Evolutionary conservation across 345 rosid genomes (phyloP), one percentile per base, ranked within the genome.

Genomic region (Eutrema japonicum): DNA sequence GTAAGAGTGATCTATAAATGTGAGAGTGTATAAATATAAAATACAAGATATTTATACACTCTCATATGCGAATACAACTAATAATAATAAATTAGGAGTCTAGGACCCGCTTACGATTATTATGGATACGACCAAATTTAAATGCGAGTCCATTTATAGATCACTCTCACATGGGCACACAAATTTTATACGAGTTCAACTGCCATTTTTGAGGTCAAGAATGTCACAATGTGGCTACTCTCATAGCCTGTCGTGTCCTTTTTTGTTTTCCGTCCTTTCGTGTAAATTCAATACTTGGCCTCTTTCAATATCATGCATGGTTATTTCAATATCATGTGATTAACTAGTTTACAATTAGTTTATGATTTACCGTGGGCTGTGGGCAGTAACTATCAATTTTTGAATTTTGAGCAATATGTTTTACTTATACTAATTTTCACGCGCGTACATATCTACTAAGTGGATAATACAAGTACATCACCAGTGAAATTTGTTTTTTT

Each of bases 211-310:
- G 48, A 35, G 78, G 78, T 68, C 64, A 18, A 60, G 42, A 60
- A 60, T 68, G 35, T 52, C 73, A 26, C 47, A 22, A 43, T 68
- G 78, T 75, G 74, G 68, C 69, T 67, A 42, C 43, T 66, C 45
- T 58, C 51, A 3, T 22, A 33, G 46, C 72, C 59, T 65, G 27
- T 65, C 45, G 36, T 43, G 59, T 38, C 16, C 41, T 37, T 35
- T 22, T 35, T 32, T 53, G 33, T 32, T 55, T 63, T 46, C 29
- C 16, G 2, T 45, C 30, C 35, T 7, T 62, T 22, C 45, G 35
- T 45, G 36, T 43, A 68, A 54, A 33, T 8, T 40, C 16, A 10
- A 42, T 10, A 29, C 7, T 4, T 4, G 32, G 45, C 7, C 10
- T 68, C 8, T 55, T 56, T 45, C 37, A 45, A 6, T 33, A 45